phyloP scores from a whole-genome alignment of 2,329 filamentous ascomycete species.

The Fulvia fulva region DNA sequence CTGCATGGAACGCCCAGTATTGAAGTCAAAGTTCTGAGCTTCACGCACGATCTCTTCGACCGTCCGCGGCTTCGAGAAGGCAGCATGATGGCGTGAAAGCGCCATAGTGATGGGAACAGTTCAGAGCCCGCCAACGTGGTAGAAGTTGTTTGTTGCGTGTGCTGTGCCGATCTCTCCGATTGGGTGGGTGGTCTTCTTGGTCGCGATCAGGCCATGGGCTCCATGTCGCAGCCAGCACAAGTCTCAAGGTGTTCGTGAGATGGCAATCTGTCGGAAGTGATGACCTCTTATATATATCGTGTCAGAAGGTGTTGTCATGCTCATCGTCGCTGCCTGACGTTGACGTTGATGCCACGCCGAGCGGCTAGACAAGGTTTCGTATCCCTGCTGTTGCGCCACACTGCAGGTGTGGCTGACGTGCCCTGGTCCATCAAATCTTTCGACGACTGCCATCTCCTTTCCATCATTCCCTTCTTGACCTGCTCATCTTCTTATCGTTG shows the following conservation, averaged over 20 bases:
- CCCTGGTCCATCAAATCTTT: no score
- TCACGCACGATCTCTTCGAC: constrained; percentile 72
- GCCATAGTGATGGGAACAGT: constrained; percentile 20
- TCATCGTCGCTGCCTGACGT: constrained; percentile 1
- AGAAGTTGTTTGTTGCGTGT: no score
- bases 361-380: neutral
- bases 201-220: no score
- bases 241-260: no score
- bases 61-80: constrained; percentile 39
- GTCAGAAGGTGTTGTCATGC: neutral
- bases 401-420: neutral
- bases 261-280: no score
- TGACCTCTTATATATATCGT: no score
- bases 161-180: no score
- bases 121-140: no score
- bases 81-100: constrained; percentile 28
- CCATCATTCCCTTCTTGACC: neutral
- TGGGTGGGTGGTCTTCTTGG: no score
- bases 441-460: neutral
- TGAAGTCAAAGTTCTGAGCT: constrained; percentile 78
- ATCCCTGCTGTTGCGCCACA: neutral
- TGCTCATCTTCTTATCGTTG: neutral
- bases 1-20: constrained; percentile 66
- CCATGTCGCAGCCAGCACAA: no score
- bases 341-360: neutral